A percentile compares a stretch with the other conserved stretches of the same genome.
phyloP scores from a whole-genome alignment of 805 yeast genomes.

The Groenewaldozyma salmanticensis region DNA sequence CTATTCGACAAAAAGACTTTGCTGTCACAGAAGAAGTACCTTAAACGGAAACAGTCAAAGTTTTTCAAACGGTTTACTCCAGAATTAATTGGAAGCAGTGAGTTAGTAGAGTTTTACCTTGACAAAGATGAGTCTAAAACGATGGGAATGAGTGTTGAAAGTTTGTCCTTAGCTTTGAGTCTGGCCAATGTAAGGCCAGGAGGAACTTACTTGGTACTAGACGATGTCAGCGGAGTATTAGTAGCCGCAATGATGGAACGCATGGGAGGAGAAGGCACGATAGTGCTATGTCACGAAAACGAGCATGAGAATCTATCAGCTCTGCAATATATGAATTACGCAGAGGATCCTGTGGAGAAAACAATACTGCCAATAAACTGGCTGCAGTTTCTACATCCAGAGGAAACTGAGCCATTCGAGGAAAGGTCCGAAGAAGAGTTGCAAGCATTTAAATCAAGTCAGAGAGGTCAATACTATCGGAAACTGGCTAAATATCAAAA shows the following conservation, averaged over 20 bases:
- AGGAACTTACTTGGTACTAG: slow-evolving; percentile 78
- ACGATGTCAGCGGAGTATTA: slow-evolving; percentile 91
- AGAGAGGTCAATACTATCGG: slow-evolving; percentile 57
- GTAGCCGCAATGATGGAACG: slow-evolving; percentile 81
- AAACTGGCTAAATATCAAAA: slow-evolving; percentile 45
- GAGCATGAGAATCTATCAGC: slow-evolving; percentile 82
- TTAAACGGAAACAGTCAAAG: slow-evolving; percentile 85
- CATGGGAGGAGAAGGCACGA: slow-evolving; percentile 64
- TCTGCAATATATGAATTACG: slow-evolving; percentile 49
- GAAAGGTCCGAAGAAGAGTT: slow-evolving; percentile 41
- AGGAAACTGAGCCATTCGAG: slow-evolving; percentile 39
- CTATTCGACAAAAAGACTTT: slow-evolving; percentile 83
- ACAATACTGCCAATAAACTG: slow-evolving; percentile 65
- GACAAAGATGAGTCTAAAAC: slow-evolving; percentile 69
- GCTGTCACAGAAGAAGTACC: slow-evolving; percentile 84
- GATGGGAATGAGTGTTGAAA: slow-evolving; percentile 76
- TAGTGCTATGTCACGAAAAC: slow-evolving; percentile 77
- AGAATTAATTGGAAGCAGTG: slow-evolving; percentile 61
- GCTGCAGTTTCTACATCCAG: slow-evolving; percentile 78
- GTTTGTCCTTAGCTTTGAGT: slow-evolving; percentile 66
- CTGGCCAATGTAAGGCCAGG: slow-evolving; percentile 81
- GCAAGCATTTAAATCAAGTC: slow-evolving; percentile 45
- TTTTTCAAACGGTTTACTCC: slow-evolving; percentile 79
- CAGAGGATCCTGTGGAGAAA: slow-evolving; percentile 40
- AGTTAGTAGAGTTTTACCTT: slow-evolving; percentile 59